Conservation (phyloP, 306 rosid genomes). For the Elaeagnus macrophylla region DNA sequence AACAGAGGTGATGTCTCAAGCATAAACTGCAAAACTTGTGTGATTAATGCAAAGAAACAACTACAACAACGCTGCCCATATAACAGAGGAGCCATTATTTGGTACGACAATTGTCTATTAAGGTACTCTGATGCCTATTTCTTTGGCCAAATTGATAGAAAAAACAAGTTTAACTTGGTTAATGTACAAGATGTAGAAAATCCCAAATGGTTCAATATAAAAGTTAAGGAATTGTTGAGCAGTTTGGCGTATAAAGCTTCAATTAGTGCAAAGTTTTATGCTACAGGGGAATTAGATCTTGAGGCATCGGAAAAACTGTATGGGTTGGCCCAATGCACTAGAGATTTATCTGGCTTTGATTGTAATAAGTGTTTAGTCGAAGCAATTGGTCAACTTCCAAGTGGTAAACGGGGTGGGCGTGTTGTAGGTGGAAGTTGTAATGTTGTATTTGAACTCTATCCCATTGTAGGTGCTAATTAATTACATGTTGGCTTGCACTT, state of each 20-base stretch:
- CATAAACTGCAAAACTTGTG: slow-evolving; percentile 24
- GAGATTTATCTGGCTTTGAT: slow-evolving; percentile 15
- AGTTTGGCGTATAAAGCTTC: slow-evolving; percentile 16
- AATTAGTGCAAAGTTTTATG: slow-evolving; percentile 7
- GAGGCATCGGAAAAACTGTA: slow-evolving; percentile 19
- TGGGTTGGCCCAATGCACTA: slow-evolving; percentile 31
- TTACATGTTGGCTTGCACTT: background rate
- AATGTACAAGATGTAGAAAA: slow-evolving; percentile 18
- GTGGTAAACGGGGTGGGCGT: slow-evolving; percentile 28
- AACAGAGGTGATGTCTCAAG: slow-evolving; percentile 27
- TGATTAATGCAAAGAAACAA: slow-evolving; percentile 11
- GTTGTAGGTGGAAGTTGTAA: slow-evolving; percentile 36
- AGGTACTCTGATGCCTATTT: slow-evolving; percentile 25
- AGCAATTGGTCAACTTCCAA: slow-evolving; percentile 22
- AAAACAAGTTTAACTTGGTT: slow-evolving; percentile 15
- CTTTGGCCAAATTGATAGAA: slow-evolving; percentile 24
- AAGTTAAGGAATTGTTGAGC: slow-evolving; percentile 17
- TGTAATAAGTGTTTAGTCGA: slow-evolving; percentile 32
- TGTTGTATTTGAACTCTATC: slow-evolving; percentile 28
- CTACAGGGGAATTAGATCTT: slow-evolving; percentile 15
- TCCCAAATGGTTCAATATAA: slow-evolving; percentile 11
- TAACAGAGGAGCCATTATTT: slow-evolving; percentile 25
- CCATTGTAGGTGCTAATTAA: slow-evolving; percentile 16
- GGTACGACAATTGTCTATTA: slow-evolving; percentile 29
- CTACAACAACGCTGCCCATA: slow-evolving; percentile 19